Conservation (phyloP, 805 yeast genomes). For the Saccharomycopsis olivae region DNA sequence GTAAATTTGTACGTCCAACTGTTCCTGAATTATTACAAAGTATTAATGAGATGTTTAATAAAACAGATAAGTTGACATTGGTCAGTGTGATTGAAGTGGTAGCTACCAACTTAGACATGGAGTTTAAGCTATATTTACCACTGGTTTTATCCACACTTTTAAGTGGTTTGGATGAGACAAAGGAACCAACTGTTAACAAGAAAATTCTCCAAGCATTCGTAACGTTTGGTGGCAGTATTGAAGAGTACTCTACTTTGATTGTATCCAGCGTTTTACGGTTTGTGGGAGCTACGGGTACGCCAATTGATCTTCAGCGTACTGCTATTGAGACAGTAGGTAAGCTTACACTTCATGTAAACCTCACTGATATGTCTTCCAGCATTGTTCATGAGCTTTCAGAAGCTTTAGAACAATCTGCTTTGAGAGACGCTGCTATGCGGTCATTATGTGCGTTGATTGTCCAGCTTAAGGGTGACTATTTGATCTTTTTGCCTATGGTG, state of each 20-base stretch:
- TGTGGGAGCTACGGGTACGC: slow-evolving; percentile 46
- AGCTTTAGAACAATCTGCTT: slow-evolving; percentile 44
- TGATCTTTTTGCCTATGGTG: slow-evolving; percentile 77
- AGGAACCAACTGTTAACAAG: slow-evolving; percentile 40
- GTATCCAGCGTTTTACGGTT: slow-evolving; percentile 78
- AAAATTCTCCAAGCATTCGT: slow-evolving; percentile 77
- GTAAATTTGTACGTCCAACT: slow-evolving; percentile 81
- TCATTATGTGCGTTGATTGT: slow-evolving; percentile 66
- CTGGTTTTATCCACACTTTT: slow-evolving; percentile 66
- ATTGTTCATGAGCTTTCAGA: slow-evolving; percentile 80
- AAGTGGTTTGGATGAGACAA: slow-evolving; percentile 55
- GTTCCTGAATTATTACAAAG: slow-evolving; percentile 65
- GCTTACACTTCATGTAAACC: slow-evolving; percentile 56
- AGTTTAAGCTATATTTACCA: slow-evolving; percentile 77
- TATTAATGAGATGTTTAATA: slow-evolving; percentile 61
- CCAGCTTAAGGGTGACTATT: slow-evolving; percentile 78
- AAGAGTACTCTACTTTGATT: slow-evolving; percentile 77
- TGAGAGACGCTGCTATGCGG: slow-evolving; percentile 58
- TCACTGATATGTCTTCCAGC: slow-evolving; percentile 83
- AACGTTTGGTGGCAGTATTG: slow-evolving; percentile 77
- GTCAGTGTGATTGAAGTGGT: slow-evolving; percentile 74
- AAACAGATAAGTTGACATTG: slow-evolving; percentile 62
- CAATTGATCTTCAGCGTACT: slow-evolving; percentile 46
- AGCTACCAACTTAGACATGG: slow-evolving; percentile 81
- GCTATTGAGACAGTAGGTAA: slow-evolving; percentile 81